Evolutionary conservation across 306 rosid species (phyloP).

Genomic region (Carpinus viminea): DNA sequence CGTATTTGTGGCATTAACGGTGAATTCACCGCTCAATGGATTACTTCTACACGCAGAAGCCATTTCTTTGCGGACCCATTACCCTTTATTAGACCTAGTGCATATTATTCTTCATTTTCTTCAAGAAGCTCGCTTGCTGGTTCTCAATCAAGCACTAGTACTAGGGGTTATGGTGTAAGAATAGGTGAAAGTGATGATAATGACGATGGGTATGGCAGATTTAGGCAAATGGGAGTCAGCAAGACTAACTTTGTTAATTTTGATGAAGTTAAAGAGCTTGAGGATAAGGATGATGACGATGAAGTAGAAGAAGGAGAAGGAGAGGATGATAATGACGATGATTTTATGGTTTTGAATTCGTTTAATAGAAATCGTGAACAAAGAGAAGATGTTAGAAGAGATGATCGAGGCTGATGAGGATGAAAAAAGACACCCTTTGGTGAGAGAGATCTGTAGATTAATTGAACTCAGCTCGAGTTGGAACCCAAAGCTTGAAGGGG

Average conservation of each 20-base stretch:
- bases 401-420: constrained; percentile 57
- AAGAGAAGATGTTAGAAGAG: constrained; percentile 35
- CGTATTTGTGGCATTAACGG: constrained; percentile 25
- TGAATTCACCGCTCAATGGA: constrained; percentile 17
- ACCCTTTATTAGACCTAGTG: constrained; percentile 7
- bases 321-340: constrained; percentile 30
- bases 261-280: constrained; percentile 26
- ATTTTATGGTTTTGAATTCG: constrained; percentile 40
- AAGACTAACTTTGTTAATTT: constrained; percentile 15
- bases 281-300: constrained; percentile 30
- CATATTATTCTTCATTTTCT: constrained; percentile 36
- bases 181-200: constrained; percentile 18
- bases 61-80: constrained; percentile 30
- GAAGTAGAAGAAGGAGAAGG: constrained; percentile 29
- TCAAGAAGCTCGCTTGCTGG: constrained; percentile 27
- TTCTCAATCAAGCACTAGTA: constrained; percentile 30
- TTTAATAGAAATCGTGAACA: constrained; percentile 23
- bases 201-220: constrained; percentile 25
- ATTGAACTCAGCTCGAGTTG: constrained; percentile 65
- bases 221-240: constrained; percentile 34
- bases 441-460: constrained; percentile 63
- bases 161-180: constrained; percentile 24
- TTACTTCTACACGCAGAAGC: constrained; percentile 20
- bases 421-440: constrained; percentile 73
- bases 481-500: constrained; percentile 66